Conservation (phyloP, 1,284 basidiomycete species). For the Fomitopsis pinicola region DNA sequence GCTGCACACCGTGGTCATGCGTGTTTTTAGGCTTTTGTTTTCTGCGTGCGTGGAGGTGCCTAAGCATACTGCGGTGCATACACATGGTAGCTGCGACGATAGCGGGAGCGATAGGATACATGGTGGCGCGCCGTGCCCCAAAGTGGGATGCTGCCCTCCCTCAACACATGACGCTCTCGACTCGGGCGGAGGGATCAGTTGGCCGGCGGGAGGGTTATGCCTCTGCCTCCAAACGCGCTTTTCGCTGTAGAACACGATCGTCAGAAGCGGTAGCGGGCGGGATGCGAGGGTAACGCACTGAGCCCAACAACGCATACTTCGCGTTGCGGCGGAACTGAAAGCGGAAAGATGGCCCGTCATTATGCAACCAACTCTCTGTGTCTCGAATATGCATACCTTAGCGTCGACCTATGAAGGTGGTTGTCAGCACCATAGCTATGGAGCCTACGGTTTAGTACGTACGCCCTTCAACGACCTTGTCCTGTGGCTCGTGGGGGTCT, state of each 20-base stretch:
- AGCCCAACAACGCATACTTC: conserved; percentile 72
- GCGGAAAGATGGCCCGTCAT: conserved; percentile 8
- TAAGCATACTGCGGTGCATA: conserved; percentile 26
- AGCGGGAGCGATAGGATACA: conserved; percentile 17
- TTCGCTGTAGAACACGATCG: conserved; percentile 39
- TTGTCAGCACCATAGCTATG: conserved; percentile 7
- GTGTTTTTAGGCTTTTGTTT: conserved; percentile 2
- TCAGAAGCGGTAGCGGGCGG: not conserved
- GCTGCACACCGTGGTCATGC: not conserved
- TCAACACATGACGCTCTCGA: conserved; percentile 1
- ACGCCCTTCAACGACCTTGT: conserved; percentile 91
- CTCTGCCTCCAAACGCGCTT: conserved; percentile 52
- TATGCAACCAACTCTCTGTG: not conserved
- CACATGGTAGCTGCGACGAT: conserved; percentile 18
- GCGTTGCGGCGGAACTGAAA: conserved; percentile 84
- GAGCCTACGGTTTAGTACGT: conserved; percentile 32
- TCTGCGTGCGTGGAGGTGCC: conserved; percentile 19
- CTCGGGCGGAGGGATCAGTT: not conserved
- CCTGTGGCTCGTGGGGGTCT: conserved; percentile 71
- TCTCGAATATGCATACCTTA: conserved; percentile 52
- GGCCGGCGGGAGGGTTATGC: conserved; percentile 31
- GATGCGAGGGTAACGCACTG: conserved; percentile 48
- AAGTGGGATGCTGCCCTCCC: conserved; percentile 3
- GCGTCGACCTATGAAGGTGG: conserved; percentile 63
- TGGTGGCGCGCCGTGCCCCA: conserved; percentile 19